Evolutionary conservation across 768 basidiomycete genomes (phyloP), one percentile per base, ranked within the genome.

Genomic region (Mycena capillaripes): DNA sequence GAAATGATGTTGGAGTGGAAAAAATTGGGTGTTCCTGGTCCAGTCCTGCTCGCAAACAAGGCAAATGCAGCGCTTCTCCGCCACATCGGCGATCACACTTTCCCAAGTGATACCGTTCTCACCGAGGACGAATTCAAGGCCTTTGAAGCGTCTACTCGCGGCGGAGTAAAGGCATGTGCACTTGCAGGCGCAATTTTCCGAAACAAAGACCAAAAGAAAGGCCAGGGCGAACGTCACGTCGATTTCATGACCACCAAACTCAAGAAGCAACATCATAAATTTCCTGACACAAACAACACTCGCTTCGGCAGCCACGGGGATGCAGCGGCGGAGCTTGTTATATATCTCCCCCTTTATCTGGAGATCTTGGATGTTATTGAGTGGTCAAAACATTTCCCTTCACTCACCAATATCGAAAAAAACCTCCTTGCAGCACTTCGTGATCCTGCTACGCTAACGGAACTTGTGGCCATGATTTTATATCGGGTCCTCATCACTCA

Each of bases 321-420:
- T 46, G 66, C 66, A 1, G 40, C 66, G 1, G 66, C 46, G 3
- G 58, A 68, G 30, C 29, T 68, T 0, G 23, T 53, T 9, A 59
- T 12, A 1, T 42, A 68, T 14, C 58, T 52, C 19, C 66, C 6
- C 10, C 17, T 48, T 19, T 71, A 74, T 42, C 40, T n/a, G 0
- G 69, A 74, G 6, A 61, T 76, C 32, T 60, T 78, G 21, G 73
- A 71, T 12, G 29, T 76, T 12, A 62, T 80, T n/a, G 12, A 58
- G 12, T 53, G 75, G 59, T 66, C 73, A 48, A 80, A 80, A 38
- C 59, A 69, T 12, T 69, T 46, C 21, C 46, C 42, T 0, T 60
- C 58, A 4, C 72, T 75, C 50, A 80, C 58, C 34, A 69, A 80
- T 60, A 77, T 80, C 53, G 77, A 80, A 44, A 52, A 62, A 27